Evolutionary conservation across 1,139 yeast genomes (phyloP).

Genomic region (Candida tropicalis): DNA sequence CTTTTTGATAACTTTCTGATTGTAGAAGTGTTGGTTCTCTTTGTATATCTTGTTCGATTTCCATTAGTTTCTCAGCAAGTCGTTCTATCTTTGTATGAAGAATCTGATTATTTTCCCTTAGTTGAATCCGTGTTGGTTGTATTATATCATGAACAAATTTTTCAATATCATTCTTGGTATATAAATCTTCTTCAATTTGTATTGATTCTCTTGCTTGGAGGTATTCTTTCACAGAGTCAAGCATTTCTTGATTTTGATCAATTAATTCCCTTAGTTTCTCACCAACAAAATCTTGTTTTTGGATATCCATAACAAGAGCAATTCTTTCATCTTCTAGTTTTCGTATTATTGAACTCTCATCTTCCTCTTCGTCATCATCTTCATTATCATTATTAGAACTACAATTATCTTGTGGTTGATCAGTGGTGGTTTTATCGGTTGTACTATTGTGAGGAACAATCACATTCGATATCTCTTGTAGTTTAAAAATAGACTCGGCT

Average conservation of each 20-base stretch:
- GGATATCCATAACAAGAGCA: slow-evolving; percentile 43
- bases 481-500: slow-evolving; percentile 21
- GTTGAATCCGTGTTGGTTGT: slow-evolving; percentile 18
- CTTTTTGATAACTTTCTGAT: slow-evolving; percentile 20
- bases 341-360: slow-evolving; percentile 11
- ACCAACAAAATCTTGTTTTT: slow-evolving; percentile 42
- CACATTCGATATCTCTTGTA: slow-evolving; percentile 25
- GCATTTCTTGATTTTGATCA: slow-evolving; percentile 41
- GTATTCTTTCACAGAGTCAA: slow-evolving; percentile 43
- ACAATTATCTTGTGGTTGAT: background rate
- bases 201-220: slow-evolving; percentile 26
- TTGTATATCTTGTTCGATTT: slow-evolving; percentile 11
- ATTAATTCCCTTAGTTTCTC: slow-evolving; percentile 38
- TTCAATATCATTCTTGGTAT: slow-evolving; percentile 15
- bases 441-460: slow-evolving; percentile 24
- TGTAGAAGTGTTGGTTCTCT: slow-evolving; percentile 10
- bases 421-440: background rate
- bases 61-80: slow-evolving; percentile 15
- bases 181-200: slow-evolving; percentile 18
- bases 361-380: slow-evolving; percentile 4
- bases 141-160: slow-evolving; percentile 17
- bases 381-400: background rate
- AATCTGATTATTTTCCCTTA: slow-evolving; percentile 20
- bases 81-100: slow-evolving; percentile 15
- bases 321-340: slow-evolving; percentile 39